Conservation (phyloP, 768 basidiomycete genomes). For the Termitomyces sp. region DNA sequence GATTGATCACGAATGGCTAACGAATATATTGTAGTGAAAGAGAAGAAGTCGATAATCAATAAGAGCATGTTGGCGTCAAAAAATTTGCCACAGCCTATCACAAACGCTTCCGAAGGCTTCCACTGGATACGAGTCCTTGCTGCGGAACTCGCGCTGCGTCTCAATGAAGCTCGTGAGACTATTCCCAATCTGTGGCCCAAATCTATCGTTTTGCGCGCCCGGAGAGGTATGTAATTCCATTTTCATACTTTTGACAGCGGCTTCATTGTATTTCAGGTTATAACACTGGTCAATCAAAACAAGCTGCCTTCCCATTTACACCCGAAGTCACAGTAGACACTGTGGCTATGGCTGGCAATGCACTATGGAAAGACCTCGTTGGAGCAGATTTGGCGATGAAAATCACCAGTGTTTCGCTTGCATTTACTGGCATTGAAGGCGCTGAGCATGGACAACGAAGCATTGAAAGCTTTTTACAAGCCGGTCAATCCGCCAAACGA, state of each 20-base stretch:
- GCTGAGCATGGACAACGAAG: conserved; percentile 77
- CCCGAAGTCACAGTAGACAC: conserved; percentile 70
- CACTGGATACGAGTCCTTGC: conserved; percentile 93
- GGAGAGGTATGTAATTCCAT: conserved; percentile 52
- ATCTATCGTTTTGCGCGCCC: conserved; percentile 74
- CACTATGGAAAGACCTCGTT: conserved; percentile 86
- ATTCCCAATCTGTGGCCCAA: conserved; percentile 88
- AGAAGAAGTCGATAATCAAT: conserved; percentile 72
- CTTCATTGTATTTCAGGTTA: conserved; percentile 44
- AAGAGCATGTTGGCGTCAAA: conserved; percentile 99
- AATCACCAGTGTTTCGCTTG: conserved; percentile 68
- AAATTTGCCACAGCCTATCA: conserved; percentile 80
- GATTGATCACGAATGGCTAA: conserved; percentile 1
- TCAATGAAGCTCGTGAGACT: conserved; percentile 75
- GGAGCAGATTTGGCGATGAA: conserved; percentile 54
- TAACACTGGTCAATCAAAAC: conserved; percentile 70
- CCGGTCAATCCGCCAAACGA: conserved; percentile 34
- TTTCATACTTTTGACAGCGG: neutral
- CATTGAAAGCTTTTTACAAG: conserved; percentile 84
- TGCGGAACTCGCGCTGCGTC: conserved; percentile 81
- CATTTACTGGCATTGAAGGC: conserved; percentile 75
- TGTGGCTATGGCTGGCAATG: conserved; percentile 72
- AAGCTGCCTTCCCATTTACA: conserved; percentile 84
- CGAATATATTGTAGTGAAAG: conserved; percentile 60
- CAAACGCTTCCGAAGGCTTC: conserved; percentile 66